These are phyloP conservation scores for Dovyalis caffra DNA, from an alignment of 345 rosid genomes.

Conservation along the genomic window DNA sequence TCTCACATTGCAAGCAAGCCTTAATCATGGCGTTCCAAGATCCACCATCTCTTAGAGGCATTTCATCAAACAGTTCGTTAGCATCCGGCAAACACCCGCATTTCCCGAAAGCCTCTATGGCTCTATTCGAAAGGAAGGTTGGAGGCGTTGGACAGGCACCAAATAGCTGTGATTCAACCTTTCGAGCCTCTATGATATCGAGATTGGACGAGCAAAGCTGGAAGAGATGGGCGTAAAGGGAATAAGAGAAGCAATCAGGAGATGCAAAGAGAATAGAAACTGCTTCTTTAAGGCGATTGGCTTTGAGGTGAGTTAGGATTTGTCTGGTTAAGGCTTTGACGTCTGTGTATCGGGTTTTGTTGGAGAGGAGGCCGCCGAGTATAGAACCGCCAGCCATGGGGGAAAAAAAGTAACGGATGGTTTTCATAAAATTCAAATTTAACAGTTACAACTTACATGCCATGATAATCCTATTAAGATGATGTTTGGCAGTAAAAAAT, in stretches of 20 bases:
- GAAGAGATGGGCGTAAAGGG: constrained; percentile 66
- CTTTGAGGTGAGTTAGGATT: constrained; percentile 40
- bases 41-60: constrained; percentile 87
- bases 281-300: constrained; percentile 50
- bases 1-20: constrained; percentile 45
- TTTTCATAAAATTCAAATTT: no score
- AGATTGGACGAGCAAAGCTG: constrained; percentile 44
- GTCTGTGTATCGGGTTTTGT: constrained; percentile 8
- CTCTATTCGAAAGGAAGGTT: constrained; percentile 57
- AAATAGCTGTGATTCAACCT: constrained; percentile 64
- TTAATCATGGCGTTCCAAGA: constrained; percentile 85
- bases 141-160: constrained; percentile 56
- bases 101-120: constrained; percentile 62
- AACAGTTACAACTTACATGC: no score
- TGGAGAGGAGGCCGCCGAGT: constrained; percentile 28
- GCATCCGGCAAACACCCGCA: constrained; percentile 63
- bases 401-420: no score
- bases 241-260: constrained; percentile 42
- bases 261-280: constrained; percentile 58
- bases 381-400: constrained; percentile 32
- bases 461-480: no score
- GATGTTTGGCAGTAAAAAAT: no score
- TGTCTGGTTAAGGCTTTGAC: constrained; percentile 31
- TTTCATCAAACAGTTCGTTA: constrained; percentile 67
- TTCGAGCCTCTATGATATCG: constrained; percentile 65